A percentile compares a stretch with the other conserved stretches of the same genome.
These are phyloP conservation scores for Saccharomyces hybrid DNA, from an alignment of 1,139 yeast species.

Conservation along the genomic window DNA sequence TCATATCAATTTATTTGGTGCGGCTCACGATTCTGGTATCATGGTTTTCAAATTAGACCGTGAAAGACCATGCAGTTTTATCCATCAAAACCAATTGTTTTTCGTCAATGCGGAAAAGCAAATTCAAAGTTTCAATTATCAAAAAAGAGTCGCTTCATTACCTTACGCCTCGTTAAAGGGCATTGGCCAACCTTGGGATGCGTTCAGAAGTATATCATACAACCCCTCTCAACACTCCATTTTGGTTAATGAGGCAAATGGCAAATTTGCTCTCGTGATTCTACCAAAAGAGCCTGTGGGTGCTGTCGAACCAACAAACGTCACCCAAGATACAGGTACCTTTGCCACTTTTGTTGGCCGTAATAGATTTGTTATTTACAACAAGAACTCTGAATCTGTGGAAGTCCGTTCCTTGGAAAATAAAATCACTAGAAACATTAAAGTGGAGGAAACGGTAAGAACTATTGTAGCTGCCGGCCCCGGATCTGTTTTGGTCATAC, in stretches of 20 bases:
- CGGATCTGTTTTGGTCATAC: slow-evolving; percentile 73
- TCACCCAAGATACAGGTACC: slow-evolving; percentile 74
- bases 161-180: slow-evolving; percentile 81
- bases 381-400: slow-evolving; percentile 54
- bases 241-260: slow-evolving; percentile 61
- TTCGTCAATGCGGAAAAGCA: slow-evolving; percentile 82
- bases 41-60: slow-evolving; percentile 97
- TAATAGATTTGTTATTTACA: slow-evolving; percentile 82
- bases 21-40: slow-evolving; percentile 95
- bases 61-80: slow-evolving; percentile 86
- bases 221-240: slow-evolving; percentile 89
- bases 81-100: slow-evolving; percentile 61
- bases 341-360: slow-evolving; percentile 89
- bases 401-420: slow-evolving; percentile 81
- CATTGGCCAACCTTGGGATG: slow-evolving; percentile 79
- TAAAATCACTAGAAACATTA: slow-evolving; percentile 71
- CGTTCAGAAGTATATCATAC: slow-evolving; percentile 77
- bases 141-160: slow-evolving; percentile 50
- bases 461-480: slow-evolving; percentile 78
- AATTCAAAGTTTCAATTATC: slow-evolving; percentile 71
- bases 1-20: slow-evolving; percentile 82
- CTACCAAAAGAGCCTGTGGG: slow-evolving; percentile 87
- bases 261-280: slow-evolving; percentile 63
- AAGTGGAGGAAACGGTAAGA: slow-evolving; percentile 61
- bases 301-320: slow-evolving; percentile 80